Base-by-base conservation (phyloP, 1,284 basidiomycete genomes). In the Rugosomyces carneus region DNA sequence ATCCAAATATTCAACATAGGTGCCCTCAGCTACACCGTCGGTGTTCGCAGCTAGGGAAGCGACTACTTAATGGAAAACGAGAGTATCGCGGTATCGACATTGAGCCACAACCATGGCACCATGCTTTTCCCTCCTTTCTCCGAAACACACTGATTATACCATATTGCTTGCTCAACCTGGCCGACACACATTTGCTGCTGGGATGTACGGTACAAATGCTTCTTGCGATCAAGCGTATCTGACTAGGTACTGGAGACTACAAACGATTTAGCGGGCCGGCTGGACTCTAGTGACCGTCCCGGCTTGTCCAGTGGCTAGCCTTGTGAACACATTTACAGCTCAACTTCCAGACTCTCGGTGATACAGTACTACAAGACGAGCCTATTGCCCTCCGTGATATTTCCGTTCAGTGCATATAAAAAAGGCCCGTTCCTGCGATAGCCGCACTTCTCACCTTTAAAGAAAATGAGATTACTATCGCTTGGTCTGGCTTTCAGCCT, bases 401-500 rank as follows among this genome's bases (percentile, higher is more conserved):
- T 31, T 47, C 45, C 49, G 45, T 37, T 18, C 24, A 10, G 5
- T 15, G n/a, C 19, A 34, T 37, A 44, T 26, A 15, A 29, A 34
- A 16, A 37, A n/a, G n/a, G n/a, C n/a, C n/a, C n/a, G n/a, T n/a
- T n/a, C n/a, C n/a, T n/a, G n/a, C n/a, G n/a, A n/a, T n/a, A n/a
- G n/a, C n/a, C n/a, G n/a, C n/a, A n/a, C 11, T 6, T 31, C 29
- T 8, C 29, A 3, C 6, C 4, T 11, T 31, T 11, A 8, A 5
- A 3, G 13, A 31, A 8, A 31, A 31, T 31, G 29, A 31, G 13
- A 31, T 8, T 4, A 31, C 11, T 31, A 5, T 31, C 45, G 26
- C 27, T 44, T 16, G 38, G 34, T 44, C 19, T 50, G 38, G 31
- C 20, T 41, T 7, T 51, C 26, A 42, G 26, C 45, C 48, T 59